phyloP scores from a whole-genome alignment of 2,329 filamentous ascomycete species.

The Grosmannia serpens region DNA sequence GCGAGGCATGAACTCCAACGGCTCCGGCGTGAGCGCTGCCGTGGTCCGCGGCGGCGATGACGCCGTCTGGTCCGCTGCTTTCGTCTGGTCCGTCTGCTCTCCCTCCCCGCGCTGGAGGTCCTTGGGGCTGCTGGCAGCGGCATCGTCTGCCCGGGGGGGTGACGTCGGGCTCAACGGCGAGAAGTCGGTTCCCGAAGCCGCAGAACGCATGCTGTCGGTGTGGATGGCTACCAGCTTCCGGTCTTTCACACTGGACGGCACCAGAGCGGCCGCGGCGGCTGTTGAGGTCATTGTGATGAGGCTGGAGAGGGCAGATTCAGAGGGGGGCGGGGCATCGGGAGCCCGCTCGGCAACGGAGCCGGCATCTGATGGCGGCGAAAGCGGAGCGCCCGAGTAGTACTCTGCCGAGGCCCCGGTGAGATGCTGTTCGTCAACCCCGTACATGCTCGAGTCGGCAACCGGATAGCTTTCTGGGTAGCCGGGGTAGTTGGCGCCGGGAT shows the following conservation, averaged over 20 bases:
- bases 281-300: slow-evolving; percentile 6
- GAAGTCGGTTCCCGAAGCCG: slow-evolving; percentile 4
- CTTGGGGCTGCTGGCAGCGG: not conserved
- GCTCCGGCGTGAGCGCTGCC: slow-evolving; percentile 10
- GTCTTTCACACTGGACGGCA: not conserved
- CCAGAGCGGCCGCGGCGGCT: slow-evolving; percentile 1
- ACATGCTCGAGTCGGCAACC: not conserved
- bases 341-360: not conserved
- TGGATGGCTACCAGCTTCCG: slow-evolving; percentile 2
- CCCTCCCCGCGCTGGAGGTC: not conserved
- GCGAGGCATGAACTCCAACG: slow-evolving; percentile 7
- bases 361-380: slow-evolving; percentile 14
- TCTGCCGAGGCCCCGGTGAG: slow-evolving; percentile 6
- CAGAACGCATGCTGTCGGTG: slow-evolving; percentile 7
- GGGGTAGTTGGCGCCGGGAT: not conserved
- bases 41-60: not conserved
- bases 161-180: slow-evolving; percentile 13
- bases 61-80: not conserved
- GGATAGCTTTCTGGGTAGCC: not conserved
- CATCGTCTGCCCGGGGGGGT: slow-evolving; percentile 5
- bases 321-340: not conserved
- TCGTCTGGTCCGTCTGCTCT: not conserved
- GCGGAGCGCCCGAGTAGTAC: slow-evolving; percentile 16
- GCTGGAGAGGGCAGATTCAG: not conserved
- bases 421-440: not conserved